Conservation (phyloP, 179 eudicot species). For the Sideroxylon spinosum region DNA sequence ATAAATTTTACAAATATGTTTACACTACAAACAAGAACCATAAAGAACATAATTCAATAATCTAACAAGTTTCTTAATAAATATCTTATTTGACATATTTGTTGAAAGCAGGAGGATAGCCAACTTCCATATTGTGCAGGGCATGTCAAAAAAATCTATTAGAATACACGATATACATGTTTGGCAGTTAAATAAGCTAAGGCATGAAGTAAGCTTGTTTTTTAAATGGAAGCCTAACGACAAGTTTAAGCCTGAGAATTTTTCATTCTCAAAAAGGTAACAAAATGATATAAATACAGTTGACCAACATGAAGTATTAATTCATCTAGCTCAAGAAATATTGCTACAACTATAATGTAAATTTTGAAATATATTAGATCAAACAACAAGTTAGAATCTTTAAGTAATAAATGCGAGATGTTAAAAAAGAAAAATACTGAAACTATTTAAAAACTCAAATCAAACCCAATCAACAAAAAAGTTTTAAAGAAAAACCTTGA, state of each 20-base stretch:
- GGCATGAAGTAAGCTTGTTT: neutral
- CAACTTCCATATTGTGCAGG: neutral
- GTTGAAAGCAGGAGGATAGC: neutral
- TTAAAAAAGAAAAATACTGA: neutral
- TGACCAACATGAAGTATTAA: neutral
- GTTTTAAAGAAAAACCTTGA: neutral
- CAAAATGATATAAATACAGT: neutral
- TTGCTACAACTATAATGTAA: neutral
- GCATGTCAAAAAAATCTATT: too few species aligned
- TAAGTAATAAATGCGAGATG: too few species aligned
- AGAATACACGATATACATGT: neutral
- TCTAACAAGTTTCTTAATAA: conserved; percentile 1
- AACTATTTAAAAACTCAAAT: neutral
- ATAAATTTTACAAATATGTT: neutral
- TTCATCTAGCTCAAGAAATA: neutral
- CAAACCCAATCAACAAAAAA: neutral
- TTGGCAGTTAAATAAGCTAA: neutral
- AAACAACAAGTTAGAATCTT: conserved; percentile 20
- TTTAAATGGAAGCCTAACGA: neutral
- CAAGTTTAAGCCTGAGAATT: neutral
- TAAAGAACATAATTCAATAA: neutral
- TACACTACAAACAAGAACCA: neutral
- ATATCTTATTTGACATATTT: neutral
- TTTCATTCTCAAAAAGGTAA: neutral
- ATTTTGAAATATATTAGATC: neutral